Evolutionary conservation across 208 protist species (phyloP), one percentile per base, ranked within the genome.

Genomic region (Leishmania turanica): DNA sequence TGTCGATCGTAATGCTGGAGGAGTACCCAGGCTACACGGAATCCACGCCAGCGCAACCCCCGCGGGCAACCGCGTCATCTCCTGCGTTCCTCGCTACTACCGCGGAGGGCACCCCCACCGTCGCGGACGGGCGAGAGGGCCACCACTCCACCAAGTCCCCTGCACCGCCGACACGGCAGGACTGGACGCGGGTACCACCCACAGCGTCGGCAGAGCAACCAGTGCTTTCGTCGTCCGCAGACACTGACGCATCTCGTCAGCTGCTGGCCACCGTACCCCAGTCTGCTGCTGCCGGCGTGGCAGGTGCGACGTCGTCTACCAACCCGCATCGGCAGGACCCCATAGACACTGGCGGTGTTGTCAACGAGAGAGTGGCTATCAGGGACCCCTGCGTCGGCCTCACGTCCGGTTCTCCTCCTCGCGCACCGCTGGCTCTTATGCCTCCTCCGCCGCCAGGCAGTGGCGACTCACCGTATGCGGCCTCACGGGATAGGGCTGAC

Each of bases 1-100:
- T 81, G 47, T 75, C 77, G n/a, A 47, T 81, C 24, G 45, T 81
- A 6, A 75, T 81, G 77, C 40, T 85, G 71, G 77, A 78, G 77
- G 76, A 79, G 19, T 78, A 81, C 71, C 82, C 70, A 3, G 51
- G 68, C 42, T 60, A 31, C 74, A 31, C 71, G 19, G 49, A 40
- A 45, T 37, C 72, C 5, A 76, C 27, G 5, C 17, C 72, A 62
- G 17, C n/a, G 47, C 51, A 40, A 34, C n/a, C 34, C 15, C 45
- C 34, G 51, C 31, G 60, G 72, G 31, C 72, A 64, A n/a, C 31
- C 0, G 4, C 51, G 31, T 27, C 51, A 24, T 17, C 68, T 53
- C 37, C 45, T 34, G 3, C 27, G 21, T 31, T 53, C 11, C 13
- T 37, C 24, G 7, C 68, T 34, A 73, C 42, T 8, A 34, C 24